Conservation (phyloP, 805 yeast species). For the Starmerella ratchasimensis region DNA sequence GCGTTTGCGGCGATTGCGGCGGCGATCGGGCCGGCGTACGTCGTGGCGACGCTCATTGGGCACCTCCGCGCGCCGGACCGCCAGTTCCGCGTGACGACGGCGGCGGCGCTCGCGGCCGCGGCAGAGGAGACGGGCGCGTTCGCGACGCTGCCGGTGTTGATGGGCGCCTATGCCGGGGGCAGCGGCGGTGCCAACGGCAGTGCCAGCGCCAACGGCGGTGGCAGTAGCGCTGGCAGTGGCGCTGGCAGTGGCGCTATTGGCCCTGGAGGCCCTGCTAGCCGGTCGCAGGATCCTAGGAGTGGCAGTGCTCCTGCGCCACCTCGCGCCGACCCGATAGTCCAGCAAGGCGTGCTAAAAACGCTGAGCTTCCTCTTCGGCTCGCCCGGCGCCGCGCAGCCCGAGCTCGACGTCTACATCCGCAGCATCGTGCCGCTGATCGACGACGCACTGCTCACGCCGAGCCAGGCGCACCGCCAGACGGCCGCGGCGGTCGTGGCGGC, state of each 20-base stretch:
- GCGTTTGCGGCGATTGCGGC: constrained; percentile 85
- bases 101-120: constrained; percentile 94
- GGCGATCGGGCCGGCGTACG: constrained; percentile 94
- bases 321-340: constrained; percentile 82
- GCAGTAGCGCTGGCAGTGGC: too few species aligned
- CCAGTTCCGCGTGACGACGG: constrained; percentile 90
- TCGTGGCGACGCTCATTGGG: constrained; percentile 65
- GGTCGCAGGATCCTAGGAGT: too few species aligned
- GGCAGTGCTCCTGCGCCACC: too few species aligned
- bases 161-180: constrained; percentile 93
- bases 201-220: too few species aligned
- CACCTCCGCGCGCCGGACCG: constrained; percentile 88
- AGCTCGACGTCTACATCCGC: constrained; percentile 58
- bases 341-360: constrained; percentile 87
- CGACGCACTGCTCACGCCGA: constrained; percentile 83
- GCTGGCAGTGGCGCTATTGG: too few species aligned
- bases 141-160: constrained; percentile 82
- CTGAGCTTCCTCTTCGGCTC: constrained; percentile 86
- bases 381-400: constrained; percentile 44
- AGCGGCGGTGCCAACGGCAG: too few species aligned
- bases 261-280: too few species aligned
- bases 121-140: constrained; percentile 89
- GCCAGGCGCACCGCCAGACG: constrained; percentile 86
- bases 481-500: constrained; percentile 80
- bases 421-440: constrained; percentile 66